A percentile compares a stretch with the other conserved stretches of the same genome.
Evolutionary conservation across 345 rosid genomes (phyloP).

Genomic region (Physaria fendleri): DNA sequence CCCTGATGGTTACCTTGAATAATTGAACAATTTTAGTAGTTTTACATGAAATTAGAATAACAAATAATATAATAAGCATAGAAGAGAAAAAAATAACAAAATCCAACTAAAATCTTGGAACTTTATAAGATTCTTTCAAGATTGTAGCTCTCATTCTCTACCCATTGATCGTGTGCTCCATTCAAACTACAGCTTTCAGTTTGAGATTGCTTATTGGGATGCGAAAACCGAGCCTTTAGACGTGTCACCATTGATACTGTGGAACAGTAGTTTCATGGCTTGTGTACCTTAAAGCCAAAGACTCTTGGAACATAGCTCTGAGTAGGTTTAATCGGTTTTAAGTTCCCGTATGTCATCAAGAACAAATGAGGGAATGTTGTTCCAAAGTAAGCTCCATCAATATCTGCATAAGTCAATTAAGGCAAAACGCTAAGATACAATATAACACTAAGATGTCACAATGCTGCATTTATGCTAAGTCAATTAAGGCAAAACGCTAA

Average conservation of each 20-base stretch:
- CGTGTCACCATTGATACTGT: neutral
- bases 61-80: neutral
- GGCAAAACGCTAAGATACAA: constrained; percentile 21
- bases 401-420: constrained; percentile 51
- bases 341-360: constrained; percentile 75
- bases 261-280: constrained; percentile 33
- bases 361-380: constrained; percentile 93
- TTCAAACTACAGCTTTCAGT: neutral
- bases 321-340: constrained; percentile 74
- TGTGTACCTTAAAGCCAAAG: constrained; percentile 89
- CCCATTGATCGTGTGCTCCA: neutral
- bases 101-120: constrained; percentile 6
- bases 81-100: constrained; percentile 1
- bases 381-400: constrained; percentile 97
- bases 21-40: neutral
- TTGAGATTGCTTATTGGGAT: neutral
- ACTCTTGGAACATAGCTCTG: constrained; percentile 76
- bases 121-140: constrained; percentile 2
- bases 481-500: constrained; percentile 34
- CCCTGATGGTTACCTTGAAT: no score
- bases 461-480: no score
- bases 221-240: neutral
- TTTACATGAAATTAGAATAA: neutral
- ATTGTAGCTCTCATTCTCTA: neutral
- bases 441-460: no score